Evolutionary conservation across 2,329 filamentous ascomycete species (phyloP), one percentile per base, ranked within the genome.

Genomic region (Penicillium fuscoglaucum): DNA sequence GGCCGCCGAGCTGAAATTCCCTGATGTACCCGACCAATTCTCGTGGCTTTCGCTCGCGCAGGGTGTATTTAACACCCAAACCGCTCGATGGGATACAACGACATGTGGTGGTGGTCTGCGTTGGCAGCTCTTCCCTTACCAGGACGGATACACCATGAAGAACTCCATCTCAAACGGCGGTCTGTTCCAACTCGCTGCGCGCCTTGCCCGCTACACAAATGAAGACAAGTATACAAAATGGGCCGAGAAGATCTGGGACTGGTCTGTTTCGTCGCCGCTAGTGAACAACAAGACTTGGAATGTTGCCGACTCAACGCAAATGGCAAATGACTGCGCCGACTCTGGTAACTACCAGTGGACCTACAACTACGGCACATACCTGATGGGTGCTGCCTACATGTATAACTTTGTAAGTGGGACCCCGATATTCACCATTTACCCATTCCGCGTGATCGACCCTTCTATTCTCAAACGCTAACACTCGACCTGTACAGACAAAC

Each of bases 131-230:
- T 93, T 88, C 72, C 77, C 83, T 1, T 84, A 83, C 66, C 93
- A 96, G 71, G 86, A 86, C 61, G 91, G 91, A 15, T 87, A 92
- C 72, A 82, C 86, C 68, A 95, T 96, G 83, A 95, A 93, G 76
- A 93, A 93, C 77, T 83, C 87, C 17, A 85, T 93, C 66, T 87
- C 87, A 61, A 95, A 95, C 72, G 90, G 90, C 43, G 87, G 87
- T n/a, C 86, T 95, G 71, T 93, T 96, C 74, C 88, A 93, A 68
- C 81, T 96, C 13, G 87, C 88, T 4, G 90, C 91, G 1, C 87
- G 90, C 19, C 81, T 93, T 15, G 89, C 87, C 28, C 84, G 87
- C 47, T 78, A 78, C 57, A 90, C 88, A 0, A 78, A 77, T 21
- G 89, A 91, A 66, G 67, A 78, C 0, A 88, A 87, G 0, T 91